Base-by-base conservation (phyloP, 805 yeast species). In the Metschnikowia amazonensis region DNA sequence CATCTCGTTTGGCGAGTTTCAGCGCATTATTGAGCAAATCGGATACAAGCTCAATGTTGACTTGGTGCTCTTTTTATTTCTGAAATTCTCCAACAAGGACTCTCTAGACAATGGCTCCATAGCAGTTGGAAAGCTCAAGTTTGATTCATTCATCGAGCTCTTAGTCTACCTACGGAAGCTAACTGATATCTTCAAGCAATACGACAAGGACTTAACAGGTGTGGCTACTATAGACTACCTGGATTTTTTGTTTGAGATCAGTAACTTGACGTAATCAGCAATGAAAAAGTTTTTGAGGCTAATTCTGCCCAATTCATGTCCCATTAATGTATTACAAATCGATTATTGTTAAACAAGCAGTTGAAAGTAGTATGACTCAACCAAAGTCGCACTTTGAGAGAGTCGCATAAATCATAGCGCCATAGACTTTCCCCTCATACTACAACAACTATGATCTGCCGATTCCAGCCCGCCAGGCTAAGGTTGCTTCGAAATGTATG, bases 131-230 rank as follows among this genome's bases (percentile, higher is more conserved):
- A 69, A 65, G 47, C 60, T 88, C 64, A 81, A 85, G 48, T 88
- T 88, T 62, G 96, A 88, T 61, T 75, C 80, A 62, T 88, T 88
- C 64, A 89, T 88, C 21, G 95, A 88, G 60, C 75, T 86, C 44
- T 73, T 88, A 53, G 85, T 87, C 14, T 84, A 87, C 75, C 70
- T 88, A 53, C 75, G 87, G 59, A 78, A 87, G 51, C 75, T 86
- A 51, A 86, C 95, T 1, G 89, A 85, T 58, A 72, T 83, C 11
- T 88, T 88, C 70, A 84, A 86, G 57, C 82, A 81, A 59, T 86
- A 77, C 61, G 96, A 88, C 60, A 67, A 74, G 10, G 89, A 85
- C 51, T 76, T 84, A 37, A 82, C 84, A 40, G 95, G 95, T 1
- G 74, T 80, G 33, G 88, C 87, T 2, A 76, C 81, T 0, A 77